Conservation (phyloP, 2,329 filamentous ascomycete species). For the Fusarium xylarioides region DNA sequence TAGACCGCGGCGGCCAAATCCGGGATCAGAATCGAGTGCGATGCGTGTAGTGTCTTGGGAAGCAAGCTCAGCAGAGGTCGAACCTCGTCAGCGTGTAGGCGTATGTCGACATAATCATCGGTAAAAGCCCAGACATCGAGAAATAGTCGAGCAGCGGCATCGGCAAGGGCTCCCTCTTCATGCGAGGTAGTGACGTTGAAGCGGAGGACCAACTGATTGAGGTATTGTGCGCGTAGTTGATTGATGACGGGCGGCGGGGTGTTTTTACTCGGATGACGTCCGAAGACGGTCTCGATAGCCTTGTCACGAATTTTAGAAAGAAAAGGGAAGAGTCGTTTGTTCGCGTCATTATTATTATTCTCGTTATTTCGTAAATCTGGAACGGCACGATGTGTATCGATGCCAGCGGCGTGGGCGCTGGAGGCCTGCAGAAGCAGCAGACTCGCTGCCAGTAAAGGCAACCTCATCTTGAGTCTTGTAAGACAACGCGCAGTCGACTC, state of each 20-base stretch:
- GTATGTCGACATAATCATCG: slow-evolving; percentile 83
- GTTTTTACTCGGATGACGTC: slow-evolving; percentile 51
- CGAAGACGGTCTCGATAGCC: slow-evolving; percentile 61
- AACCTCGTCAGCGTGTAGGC: slow-evolving; percentile 79
- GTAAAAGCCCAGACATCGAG: slow-evolving; percentile 92
- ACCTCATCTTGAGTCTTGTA: slow-evolving; percentile 30
- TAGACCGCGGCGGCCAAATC: slow-evolving; percentile 82
- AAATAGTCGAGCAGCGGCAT: slow-evolving; percentile 78
- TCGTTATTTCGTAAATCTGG: slow-evolving; percentile 22
- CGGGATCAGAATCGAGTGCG: slow-evolving; percentile 80
- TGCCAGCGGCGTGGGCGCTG: slow-evolving; percentile 43
- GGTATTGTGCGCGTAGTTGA: slow-evolving; percentile 64
- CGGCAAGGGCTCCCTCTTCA: slow-evolving; percentile 76
- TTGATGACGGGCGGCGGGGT: slow-evolving; percentile 39
- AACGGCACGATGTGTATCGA: slow-evolving; percentile 39
- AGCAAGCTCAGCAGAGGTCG: slow-evolving; percentile 81
- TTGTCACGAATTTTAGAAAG: slow-evolving; percentile 61
- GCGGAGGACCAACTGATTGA: slow-evolving; percentile 85
- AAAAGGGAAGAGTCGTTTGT: slow-evolving; percentile 54
- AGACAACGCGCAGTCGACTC: slow-evolving; percentile 1
- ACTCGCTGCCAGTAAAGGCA: slow-evolving; percentile 40
- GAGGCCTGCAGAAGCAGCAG: slow-evolving; percentile 42
- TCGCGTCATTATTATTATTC: slow-evolving; percentile 11
- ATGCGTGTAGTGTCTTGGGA: slow-evolving; percentile 74
- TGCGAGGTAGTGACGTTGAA: slow-evolving; percentile 79